Conservation (phyloP, 129 eudicot species). For the Gnaphalium uliginosum region DNA sequence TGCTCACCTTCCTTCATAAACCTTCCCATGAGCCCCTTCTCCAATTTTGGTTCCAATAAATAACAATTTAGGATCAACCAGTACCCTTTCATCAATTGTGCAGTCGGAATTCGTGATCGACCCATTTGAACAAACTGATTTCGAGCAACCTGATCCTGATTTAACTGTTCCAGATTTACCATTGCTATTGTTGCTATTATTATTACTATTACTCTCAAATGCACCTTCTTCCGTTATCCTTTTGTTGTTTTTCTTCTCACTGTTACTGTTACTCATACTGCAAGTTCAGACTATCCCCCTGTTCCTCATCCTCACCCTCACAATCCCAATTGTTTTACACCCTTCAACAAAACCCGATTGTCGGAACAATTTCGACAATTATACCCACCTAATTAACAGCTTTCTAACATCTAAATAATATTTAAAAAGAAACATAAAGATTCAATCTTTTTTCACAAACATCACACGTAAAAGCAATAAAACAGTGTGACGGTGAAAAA, state of each 20-base stretch:
- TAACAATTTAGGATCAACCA: conserved; percentile 79
- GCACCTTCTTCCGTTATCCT: conserved; percentile 44
- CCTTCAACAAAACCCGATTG: conserved; percentile 16
- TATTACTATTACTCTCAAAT: conserved; percentile 19
- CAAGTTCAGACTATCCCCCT: conserved; percentile 53
- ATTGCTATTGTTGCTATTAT: conserved; percentile 27
- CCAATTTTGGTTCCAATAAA: conserved; percentile 83
- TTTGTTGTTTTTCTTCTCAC: conserved; percentile 47
- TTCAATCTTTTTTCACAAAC: conserved; percentile 18
- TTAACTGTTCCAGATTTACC: conserved; percentile 31
- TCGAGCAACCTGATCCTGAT: conserved; percentile 50
- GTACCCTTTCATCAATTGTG: conserved; percentile 68
- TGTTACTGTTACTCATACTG: conserved; percentile 70
- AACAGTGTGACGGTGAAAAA: conserved; percentile 29
- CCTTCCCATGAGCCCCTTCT: conserved; percentile 95
- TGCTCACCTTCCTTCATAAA: conserved; percentile 88
- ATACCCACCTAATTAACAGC: conserved; percentile 14
- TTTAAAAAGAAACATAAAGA: background rate
- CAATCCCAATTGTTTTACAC: conserved; percentile 17
- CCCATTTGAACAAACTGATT: conserved; percentile 52
- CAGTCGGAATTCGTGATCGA: conserved; percentile 43
- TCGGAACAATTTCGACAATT: conserved; percentile 12
- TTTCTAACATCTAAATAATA: background rate
- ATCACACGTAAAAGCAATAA: conserved; percentile 33
- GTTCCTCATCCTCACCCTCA: conserved; percentile 56